Base-by-base conservation (phyloP, 768 basidiomycete species). In the Pluteus cervinus region DNA sequence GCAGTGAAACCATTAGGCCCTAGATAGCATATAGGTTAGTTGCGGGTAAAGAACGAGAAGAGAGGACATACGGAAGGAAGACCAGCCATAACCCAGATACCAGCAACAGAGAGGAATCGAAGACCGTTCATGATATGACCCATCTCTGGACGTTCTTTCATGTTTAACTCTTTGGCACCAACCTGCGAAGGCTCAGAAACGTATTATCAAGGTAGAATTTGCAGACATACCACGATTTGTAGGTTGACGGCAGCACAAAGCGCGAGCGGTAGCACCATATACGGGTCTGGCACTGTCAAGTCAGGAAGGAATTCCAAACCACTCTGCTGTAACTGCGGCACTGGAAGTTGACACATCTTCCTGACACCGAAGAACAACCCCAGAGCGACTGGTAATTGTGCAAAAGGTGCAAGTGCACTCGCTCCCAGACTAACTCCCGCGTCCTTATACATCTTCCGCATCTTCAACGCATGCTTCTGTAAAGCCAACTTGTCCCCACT, bases 281-380 rank as follows among this genome's bases (percentile, higher is more conserved):
- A 78, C 9, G 91, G 89, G 53, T 89, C 87, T n/a, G 77, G 54
- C 3, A 69, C 55, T 0, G 90, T 89, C 45, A 98, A 60, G 58
- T 97, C 85, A 0, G 79, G 78, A 25, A 93, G 56, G 61, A 80
- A 78, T 30, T 58, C 66, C 21, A 90, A 56, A 0, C 93, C 91
- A 41, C 87, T 90, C 43, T 79, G 64, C 46, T 73, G 70, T 50
- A 97, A 56, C 62, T 90, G 89, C 37, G 69, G 69, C 14, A 96
- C 57, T 0, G 88, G 87, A 30, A 81, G 56, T 33, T 69, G 64
- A 48, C 81, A 80, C 66, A 98, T 71, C 32, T 63, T 65, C 59
- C 77, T 78, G 39, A 94, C 55, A 12, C 76, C 88, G 47, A 90
- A 81, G 71, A 98, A 98, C 63, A 88, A 61, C 10, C 81, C 79